These are phyloP conservation scores for Plenodomus tracheiphilus DNA, from an alignment of 2,329 filamentous ascomycete genomes.

Conservation along the genomic window DNA sequence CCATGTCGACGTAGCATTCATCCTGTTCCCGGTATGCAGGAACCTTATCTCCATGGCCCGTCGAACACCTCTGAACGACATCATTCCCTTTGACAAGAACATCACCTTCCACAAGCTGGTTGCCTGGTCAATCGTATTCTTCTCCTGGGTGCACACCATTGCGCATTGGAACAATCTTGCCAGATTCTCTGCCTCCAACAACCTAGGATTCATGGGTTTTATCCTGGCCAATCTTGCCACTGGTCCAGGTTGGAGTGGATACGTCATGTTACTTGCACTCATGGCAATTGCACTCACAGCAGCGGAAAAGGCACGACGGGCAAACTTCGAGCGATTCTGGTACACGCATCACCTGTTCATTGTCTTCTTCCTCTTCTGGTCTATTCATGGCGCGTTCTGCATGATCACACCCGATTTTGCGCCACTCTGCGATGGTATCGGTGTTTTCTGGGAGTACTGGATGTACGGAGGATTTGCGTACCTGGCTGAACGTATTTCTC, in stretches of 20 bases:
- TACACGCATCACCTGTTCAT: constrained; percentile 88
- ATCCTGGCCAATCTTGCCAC: constrained; percentile 76
- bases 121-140: constrained; percentile 87
- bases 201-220: constrained; percentile 77
- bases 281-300: constrained; percentile 80
- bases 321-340: constrained; percentile 90
- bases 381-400: constrained; percentile 85
- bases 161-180: constrained; percentile 88
- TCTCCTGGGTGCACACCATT: constrained; percentile 83
- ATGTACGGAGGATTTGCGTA: constrained; percentile 82
- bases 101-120: constrained; percentile 85
- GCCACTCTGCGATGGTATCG: constrained; percentile 74
- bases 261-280: constrained; percentile 77
- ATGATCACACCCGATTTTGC: constrained; percentile 86
- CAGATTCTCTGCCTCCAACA: constrained; percentile 73
- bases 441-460: constrained; percentile 90
- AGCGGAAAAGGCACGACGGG: constrained; percentile 74
- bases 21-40: constrained; percentile 80
- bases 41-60: constrained; percentile 80
- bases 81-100: constrained; percentile 88
- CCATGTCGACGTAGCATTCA: constrained; percentile 78
- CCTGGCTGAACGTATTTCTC: constrained; percentile 75
- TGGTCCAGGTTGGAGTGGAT: constrained; percentile 83
- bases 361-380: constrained; percentile 88
- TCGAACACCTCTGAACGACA: constrained; percentile 80